phyloP scores from a whole-genome alignment of 352 stramenopile genomes.

The Hyaloperonospora brassicae region DNA sequence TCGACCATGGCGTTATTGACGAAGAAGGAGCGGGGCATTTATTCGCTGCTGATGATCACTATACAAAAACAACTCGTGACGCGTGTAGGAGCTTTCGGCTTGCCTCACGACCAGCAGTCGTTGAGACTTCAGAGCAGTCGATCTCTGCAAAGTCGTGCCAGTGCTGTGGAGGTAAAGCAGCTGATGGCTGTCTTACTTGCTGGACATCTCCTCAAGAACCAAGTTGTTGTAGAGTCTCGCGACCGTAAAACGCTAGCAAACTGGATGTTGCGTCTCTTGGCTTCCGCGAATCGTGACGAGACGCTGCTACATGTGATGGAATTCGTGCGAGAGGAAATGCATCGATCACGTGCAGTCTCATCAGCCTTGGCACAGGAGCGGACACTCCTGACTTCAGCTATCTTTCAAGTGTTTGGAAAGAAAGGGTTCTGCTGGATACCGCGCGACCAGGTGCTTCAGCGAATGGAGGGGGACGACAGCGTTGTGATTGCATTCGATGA shows the following conservation, averaged over 20 bases:
- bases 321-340: conserved; percentile 47
- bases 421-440: conserved; percentile 31
- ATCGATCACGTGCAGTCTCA: conserved; percentile 6
- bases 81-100: conserved; percentile 16
- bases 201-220: conserved; percentile 50
- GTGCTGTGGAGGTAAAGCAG: conserved; percentile 49
- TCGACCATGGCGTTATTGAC: conserved; percentile 59
- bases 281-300: conserved; percentile 47
- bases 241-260: conserved; percentile 55
- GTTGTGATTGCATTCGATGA: conserved; percentile 23
- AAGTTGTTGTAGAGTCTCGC: conserved; percentile 39
- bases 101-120: conserved; percentile 21
- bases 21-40: conserved; percentile 54
- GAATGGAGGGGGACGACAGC: conserved; percentile 10
- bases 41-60: conserved; percentile 76
- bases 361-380: conserved; percentile 26
- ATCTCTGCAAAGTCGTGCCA: conserved; percentile 17
- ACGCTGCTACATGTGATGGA: conserved; percentile 56
- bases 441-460: conserved; percentile 13
- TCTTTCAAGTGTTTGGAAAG: conserved; percentile 42
- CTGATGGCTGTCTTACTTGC: conserved; percentile 76
- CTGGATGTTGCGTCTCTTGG: conserved; percentile 66
- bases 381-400: conserved; percentile 20
- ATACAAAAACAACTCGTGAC: conserved; percentile 78
- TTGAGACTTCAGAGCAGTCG: conserved; percentile 14